Base-by-base conservation (phyloP, 2,329 filamentous ascomycete species). In the Pseudogymnoascus sp. region DNA sequence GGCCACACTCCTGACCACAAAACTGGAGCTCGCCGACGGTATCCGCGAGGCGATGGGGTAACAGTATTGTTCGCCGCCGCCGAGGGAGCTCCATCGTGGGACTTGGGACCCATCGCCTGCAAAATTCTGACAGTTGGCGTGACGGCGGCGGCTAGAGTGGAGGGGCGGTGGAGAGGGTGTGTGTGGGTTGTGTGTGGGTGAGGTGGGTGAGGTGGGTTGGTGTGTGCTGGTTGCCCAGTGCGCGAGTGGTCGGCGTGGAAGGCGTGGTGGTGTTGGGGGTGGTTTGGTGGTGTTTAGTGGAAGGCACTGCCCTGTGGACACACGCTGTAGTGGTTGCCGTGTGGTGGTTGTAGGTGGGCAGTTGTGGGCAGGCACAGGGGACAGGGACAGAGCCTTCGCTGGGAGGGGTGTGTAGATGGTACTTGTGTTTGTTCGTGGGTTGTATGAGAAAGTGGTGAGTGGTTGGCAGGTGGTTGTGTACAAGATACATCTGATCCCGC, bases 101-200 rank as follows among this genome's bases (percentile, higher is more conserved):
- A 28, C 16, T n/a, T 54, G 41, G 47, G 28, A 28, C 16, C 28
- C 47, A 54, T 54, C 4, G 28, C 16, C 16, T 33, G 47, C 41
- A 47, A 54, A 54, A 54, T 54, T 54, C 28, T 54, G 47, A 54
- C 47, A 54, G 47, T 54, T 54, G 47, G 39, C 47, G 47, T 54
- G 47, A 54, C 47, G 28, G 47, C 47, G 47, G 28, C 47, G 47
- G 47, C 5, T 33, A 54, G 47, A 14, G 8, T 18, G 16, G 47
- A 54, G 25, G 28, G 47, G 47, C 38, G 38, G 38, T 41, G 38
- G 38, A 41, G 38, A 20, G 5, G 18, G 8, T 25, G 22, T 25
- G 22, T 25, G 22, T 25, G 22, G 22, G 22, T 25, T 25, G 22
- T 22, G 20, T 22, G 20, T 22, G 20, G 20, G 20, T 4, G 8